Base-by-base conservation (phyloP, 768 basidiomycete species). In the Leccinellum rugosiceps region DNA sequence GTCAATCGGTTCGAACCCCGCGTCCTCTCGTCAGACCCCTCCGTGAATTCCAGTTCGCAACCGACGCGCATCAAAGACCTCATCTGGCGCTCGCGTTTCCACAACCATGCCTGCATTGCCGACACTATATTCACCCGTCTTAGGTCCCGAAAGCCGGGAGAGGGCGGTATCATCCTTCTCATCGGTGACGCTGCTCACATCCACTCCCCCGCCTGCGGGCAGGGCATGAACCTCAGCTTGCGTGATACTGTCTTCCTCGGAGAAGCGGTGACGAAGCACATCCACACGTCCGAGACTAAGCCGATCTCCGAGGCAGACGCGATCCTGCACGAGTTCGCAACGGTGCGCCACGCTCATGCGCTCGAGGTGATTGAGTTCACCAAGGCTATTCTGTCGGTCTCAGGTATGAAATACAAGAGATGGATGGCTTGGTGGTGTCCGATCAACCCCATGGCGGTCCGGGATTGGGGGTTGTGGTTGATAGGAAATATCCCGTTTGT, bases 171-270 rank as follows among this genome's bases (percentile, higher is more conserved):
- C 34, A 35, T 35, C 34, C 34, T 35, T 35, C 34, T 35, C 34
- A 35, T 35, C 15, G 34, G 34, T 35, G 15, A 35, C 34, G 15
- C 34, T 17, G 34, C 34, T 8, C 34, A 35, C 34, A 17, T 35
- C 15, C 34, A 35, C 8, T 77, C 80, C 1, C 80, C 82, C 15
- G 72, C 75, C 10, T 81, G 81, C 3, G 82, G 80, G 1, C 80
- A 82, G 57, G 82, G 81, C 13, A 79, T 83, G 80, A 81, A 82
- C 59, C 74, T 82, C 21, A 80, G 80, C 17, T 69, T 83, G 17
- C 75, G 81, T 19, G 82, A 82, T 56, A 79, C 78, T 8, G 68
- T 80, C 19, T 66, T 71, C 48, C 72, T 82, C 11, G 79, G 75
- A 14, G 70, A 76, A 17, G 73, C 67, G 6, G 65, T 83, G 44